Evolutionary conservation across 192 early-diverging fungal species (phyloP), one percentile per base, ranked within the genome.

Genomic region (Backusella tuberculispora): DNA sequence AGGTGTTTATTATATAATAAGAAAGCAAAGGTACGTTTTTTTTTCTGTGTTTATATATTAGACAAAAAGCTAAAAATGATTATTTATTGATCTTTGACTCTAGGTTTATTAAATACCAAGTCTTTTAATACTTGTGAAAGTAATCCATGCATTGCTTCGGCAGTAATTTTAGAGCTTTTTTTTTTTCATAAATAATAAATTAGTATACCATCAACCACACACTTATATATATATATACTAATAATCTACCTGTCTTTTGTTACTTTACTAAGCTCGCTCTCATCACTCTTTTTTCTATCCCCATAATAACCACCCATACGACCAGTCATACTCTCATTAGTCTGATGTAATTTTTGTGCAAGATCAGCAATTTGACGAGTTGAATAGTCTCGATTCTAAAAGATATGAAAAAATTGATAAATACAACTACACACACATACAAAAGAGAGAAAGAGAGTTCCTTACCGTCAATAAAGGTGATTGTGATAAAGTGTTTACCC

Each of bases 401-500:
- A 10, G 5, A 42, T 9, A 63, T 6, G 6, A 5, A 13, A 7
- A 78, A 37, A 0, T 34, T 50, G 73, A 83, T 12, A 46, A 48
- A 24, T 9, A 15, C 37, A 60, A 21, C 42, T 46, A 69, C 38
- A 47, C 43, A 63, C 21, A 24, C 24, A 56, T 29, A 48, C 37
- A 42, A 47, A 72, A 19, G 12, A 12, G 9, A 45, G 15, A 21
- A 5, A 66, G 10, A n/a, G 8, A 37, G 19, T 29, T 37, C 48
- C 85, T 81, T 90, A 91, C 94, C 63, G 94, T 90, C 17, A 98
- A 83, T 21, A 99, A 84, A 15, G 96, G 91, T 8, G 96, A 96
- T 79, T 96, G 95, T 17, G 96, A 94, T 29, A 99, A 85, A 7
- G 98, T 98, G 80, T 94, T 94, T 38, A 98, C 91, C 98, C 98